A percentile compares a stretch with the other conserved stretches of the same genome.
Evolutionary conservation across 139 green algal genomes (phyloP).

Genomic region (Haematococcus lacustris): DNA sequence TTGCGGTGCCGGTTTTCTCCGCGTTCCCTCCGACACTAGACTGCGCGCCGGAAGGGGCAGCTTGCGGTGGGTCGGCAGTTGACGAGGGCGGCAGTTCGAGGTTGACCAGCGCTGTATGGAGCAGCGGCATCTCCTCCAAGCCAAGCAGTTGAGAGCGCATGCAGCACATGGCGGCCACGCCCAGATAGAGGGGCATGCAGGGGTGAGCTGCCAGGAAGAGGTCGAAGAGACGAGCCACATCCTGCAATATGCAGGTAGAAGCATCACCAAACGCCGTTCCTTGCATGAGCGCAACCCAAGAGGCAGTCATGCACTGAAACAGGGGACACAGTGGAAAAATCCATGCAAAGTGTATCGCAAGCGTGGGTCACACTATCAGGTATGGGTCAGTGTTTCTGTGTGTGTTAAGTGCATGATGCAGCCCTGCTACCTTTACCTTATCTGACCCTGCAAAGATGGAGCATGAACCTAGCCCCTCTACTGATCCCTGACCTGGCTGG

Average conservation of each 20-base stretch:
- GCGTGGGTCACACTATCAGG: background rate
- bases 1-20: no score
- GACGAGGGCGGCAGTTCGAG: no score
- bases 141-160: constrained; percentile 44
- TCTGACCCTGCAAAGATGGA: no score
- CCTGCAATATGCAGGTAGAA: background rate
- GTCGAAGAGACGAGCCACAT: constrained; percentile 72
- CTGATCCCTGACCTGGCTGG: background rate
- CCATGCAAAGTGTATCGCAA: background rate
- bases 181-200: constrained; percentile 86
- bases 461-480: no score
- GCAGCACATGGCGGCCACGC: constrained; percentile 51
- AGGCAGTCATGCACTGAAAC: background rate
- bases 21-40: no score
- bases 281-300: background rate
- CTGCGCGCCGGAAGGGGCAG: no score
- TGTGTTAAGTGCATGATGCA: background rate
- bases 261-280: background rate
- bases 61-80: no score
- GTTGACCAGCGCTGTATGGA: no score
- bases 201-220: constrained; percentile 80
- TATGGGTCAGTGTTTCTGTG: background rate
- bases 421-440: no score
- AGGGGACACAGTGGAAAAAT: background rate
- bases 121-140: constrained; percentile 36